phyloP scores from a whole-genome alignment of 2,329 filamentous ascomycete species.

The Dactylella cylindrospora region DNA sequence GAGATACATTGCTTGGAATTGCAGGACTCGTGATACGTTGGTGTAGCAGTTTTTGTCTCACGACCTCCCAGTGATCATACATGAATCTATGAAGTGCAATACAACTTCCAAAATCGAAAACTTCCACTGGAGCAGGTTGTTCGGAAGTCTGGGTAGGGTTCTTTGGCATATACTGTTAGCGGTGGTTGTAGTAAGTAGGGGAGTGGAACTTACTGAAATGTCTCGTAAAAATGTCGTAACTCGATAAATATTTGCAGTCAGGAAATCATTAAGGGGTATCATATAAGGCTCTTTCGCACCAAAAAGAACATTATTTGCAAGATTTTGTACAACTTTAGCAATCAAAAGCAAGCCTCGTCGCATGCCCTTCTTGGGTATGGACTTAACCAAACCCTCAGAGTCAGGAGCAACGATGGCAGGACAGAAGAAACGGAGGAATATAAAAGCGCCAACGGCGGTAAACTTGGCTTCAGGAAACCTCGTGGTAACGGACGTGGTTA shows the following conservation, averaged over 20 bases:
- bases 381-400: conserved; percentile 65
- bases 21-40: conserved; percentile 54
- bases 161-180: conserved; percentile 46
- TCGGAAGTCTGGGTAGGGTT: conserved; percentile 52
- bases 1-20: conserved; percentile 24
- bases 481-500: conserved; percentile 64
- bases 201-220: conserved; percentile 61
- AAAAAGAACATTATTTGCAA: conserved; percentile 71
- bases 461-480: conserved; percentile 71
- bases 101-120: conserved; percentile 70
- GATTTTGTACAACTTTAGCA: conserved; percentile 70
- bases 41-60: conserved; percentile 65
- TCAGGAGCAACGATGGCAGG: conserved; percentile 71
- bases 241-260: conserved; percentile 68
- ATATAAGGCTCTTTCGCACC: conserved; percentile 72
- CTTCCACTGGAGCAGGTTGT: conserved; percentile 50
- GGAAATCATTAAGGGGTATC: conserved; percentile 69
- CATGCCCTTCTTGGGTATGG: conserved; percentile 67
- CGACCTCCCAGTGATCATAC: conserved; percentile 71
- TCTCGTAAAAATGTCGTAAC: conserved; percentile 68
- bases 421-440: conserved; percentile 72
- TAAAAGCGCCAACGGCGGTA: conserved; percentile 70
- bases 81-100: conserved; percentile 69
- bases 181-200: not conserved
- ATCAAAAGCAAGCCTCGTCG: conserved; percentile 68